Evolutionary conservation across 441 rosid species (phyloP).

Genomic region (Erodium moschatum): DNA sequence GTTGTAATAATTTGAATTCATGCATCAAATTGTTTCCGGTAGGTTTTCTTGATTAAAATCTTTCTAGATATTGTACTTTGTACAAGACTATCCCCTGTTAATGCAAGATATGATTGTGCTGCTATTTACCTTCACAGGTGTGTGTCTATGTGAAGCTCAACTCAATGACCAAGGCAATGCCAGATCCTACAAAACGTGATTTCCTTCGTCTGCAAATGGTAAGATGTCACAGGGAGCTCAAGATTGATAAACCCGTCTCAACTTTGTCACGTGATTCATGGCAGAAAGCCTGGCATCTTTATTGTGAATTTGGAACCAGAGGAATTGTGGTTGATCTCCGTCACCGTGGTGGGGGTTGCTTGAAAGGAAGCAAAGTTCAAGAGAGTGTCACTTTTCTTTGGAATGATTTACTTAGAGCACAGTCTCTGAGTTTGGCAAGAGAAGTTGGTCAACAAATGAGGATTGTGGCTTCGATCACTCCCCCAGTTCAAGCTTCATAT

Average conservation of each 20-base stretch:
- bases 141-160: slow-evolving; percentile 44
- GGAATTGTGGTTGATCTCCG: slow-evolving; percentile 54
- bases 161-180: slow-evolving; percentile 25
- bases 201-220: slow-evolving; percentile 45
- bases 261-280: slow-evolving; percentile 40
- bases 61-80: neutral
- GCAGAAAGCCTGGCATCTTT: slow-evolving; percentile 57
- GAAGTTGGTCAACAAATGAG: slow-evolving; percentile 35
- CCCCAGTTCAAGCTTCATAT: slow-evolving; percentile 79
- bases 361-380: slow-evolving; percentile 36
- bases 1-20: no score
- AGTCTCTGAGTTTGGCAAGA: slow-evolving; percentile 43
- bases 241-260: slow-evolving; percentile 38
- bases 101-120: neutral
- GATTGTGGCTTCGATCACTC: slow-evolving; percentile 57
- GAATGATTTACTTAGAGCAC: slow-evolving; percentile 69
- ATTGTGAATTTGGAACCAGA: slow-evolving; percentile 70
- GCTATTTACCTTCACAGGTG: slow-evolving; percentile 31
- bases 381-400: slow-evolving; percentile 38
- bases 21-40: neutral
- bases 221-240: slow-evolving; percentile 66
- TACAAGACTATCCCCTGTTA: no score
- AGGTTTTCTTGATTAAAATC: neutral
- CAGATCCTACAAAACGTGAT: slow-evolving; percentile 23
- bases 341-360: slow-evolving; percentile 32